Evolutionary conservation across 345 rosid genomes (phyloP).

Genomic region (Ceriops decandra): DNA sequence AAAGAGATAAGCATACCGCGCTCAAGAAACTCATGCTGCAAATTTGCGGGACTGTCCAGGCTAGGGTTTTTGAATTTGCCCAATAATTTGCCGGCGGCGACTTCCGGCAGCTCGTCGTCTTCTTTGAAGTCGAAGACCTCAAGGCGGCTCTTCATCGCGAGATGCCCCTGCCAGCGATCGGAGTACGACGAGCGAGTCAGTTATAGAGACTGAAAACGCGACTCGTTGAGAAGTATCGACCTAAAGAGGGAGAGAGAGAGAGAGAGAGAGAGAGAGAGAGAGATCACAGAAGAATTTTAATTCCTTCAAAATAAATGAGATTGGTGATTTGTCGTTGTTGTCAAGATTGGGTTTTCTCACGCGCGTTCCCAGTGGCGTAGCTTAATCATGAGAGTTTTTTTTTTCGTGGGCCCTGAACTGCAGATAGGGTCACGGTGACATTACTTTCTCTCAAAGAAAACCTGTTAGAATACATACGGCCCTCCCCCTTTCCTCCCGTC

Average conservation of each 20-base stretch:
- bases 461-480: no score
- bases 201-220: not conserved
- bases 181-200: not conserved
- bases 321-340: no score
- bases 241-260: not conserved
- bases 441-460: no score
- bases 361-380: not conserved
- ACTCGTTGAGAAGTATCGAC: not conserved
- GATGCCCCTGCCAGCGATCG: not conserved
- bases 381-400: no score
- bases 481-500: no score
- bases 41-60: constrained; percentile 30
- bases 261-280: not conserved
- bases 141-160: constrained; percentile 47
- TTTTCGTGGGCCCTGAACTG: no score
- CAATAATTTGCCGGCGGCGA: constrained; percentile 36
- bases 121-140: constrained; percentile 66
- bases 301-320: no score
- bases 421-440: not conserved
- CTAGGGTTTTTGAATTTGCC: constrained; percentile 58
- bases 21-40: constrained; percentile 44
- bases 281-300: no score
- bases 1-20: constrained; percentile 35
- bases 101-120: constrained; percentile 63
- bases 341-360: not conserved